Evolutionary conservation across 192 early-diverging fungal species (phyloP).

Genomic region (Radiomyces spectabilis): DNA sequence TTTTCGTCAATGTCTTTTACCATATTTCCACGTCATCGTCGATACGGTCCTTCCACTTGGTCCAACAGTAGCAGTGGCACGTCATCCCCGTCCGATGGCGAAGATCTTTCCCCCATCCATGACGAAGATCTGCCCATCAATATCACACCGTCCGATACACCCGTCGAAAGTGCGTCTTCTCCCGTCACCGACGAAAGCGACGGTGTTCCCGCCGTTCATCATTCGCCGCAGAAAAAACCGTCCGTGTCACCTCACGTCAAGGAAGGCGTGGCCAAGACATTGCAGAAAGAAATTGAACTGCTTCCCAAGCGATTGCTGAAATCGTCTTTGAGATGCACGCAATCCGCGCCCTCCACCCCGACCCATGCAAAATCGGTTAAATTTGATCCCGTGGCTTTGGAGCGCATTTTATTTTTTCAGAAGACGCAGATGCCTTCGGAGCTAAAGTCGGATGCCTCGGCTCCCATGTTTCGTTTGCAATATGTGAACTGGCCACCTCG

Average conservation of each 20-base stretch:
- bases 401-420: neutral
- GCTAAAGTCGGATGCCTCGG: too few relatives aligned
- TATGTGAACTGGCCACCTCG: neutral
- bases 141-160: neutral
- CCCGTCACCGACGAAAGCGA: too few relatives aligned
- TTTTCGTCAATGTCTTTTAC: constrained; percentile 8
- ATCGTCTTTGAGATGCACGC: neutral
- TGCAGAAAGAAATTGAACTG: neutral
- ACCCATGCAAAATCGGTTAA: neutral
- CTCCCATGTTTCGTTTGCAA: neutral
- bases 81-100: neutral
- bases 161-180: too few relatives aligned
- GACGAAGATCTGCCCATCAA: neutral
- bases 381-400: constrained; percentile 1
- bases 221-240: neutral
- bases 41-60: neutral
- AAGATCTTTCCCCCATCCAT: neutral
- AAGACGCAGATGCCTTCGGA: neutral
- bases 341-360: neutral
- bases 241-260: too few relatives aligned
- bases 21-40: neutral
- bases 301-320: too few relatives aligned
- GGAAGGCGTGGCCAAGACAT: neutral
- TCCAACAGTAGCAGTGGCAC: neutral
- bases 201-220: neutral